Evolutionary conservation across 2,329 filamentous ascomycete species (phyloP).

Genomic region (Apiospora pterosperma): DNA sequence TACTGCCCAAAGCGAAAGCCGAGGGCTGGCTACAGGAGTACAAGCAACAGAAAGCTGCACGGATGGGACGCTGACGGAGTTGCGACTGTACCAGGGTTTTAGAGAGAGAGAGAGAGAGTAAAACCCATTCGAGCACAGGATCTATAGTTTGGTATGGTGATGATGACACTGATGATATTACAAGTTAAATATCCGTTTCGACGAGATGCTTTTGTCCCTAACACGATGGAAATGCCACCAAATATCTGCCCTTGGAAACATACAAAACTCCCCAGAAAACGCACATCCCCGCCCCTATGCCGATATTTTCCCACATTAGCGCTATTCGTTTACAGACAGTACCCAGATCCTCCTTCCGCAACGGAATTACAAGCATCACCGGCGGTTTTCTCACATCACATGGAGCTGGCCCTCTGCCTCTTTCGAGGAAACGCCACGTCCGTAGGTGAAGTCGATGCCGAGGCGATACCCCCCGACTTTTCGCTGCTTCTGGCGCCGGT

Average conservation of each 20-base stretch:
- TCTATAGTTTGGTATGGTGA: background rate
- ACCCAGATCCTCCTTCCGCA: background rate
- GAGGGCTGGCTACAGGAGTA: conserved; percentile 79
- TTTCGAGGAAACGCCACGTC: conserved; percentile 30
- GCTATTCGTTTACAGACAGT: background rate
- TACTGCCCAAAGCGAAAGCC: conserved; percentile 70
- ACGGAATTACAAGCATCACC: background rate
- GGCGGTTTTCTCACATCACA: conserved; percentile 17
- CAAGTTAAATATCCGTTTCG: background rate
- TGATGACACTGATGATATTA: background rate
- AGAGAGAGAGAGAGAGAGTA: conserved; percentile 9
- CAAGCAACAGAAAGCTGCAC: conserved; percentile 67
- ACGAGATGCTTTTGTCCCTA: background rate
- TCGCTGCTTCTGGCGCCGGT: conserved; percentile 10
- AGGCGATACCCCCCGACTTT: conserved; percentile 10
- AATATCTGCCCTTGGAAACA: background rate
- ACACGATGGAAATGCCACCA: background rate
- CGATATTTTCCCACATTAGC: background rate
- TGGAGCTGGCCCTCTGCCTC: conserved; percentile 37
- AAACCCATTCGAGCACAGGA: background rate
- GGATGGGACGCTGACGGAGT: conserved; percentile 27
- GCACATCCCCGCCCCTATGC: background rate
- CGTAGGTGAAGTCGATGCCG: conserved; percentile 19
- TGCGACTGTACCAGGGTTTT: conserved; percentile 8
- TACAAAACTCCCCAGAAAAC: background rate